Evolutionary conservation across 1,284 basidiomycete genomes (phyloP), one percentile per base, ranked within the genome.

Genomic region (Vanrija sp.): DNA sequence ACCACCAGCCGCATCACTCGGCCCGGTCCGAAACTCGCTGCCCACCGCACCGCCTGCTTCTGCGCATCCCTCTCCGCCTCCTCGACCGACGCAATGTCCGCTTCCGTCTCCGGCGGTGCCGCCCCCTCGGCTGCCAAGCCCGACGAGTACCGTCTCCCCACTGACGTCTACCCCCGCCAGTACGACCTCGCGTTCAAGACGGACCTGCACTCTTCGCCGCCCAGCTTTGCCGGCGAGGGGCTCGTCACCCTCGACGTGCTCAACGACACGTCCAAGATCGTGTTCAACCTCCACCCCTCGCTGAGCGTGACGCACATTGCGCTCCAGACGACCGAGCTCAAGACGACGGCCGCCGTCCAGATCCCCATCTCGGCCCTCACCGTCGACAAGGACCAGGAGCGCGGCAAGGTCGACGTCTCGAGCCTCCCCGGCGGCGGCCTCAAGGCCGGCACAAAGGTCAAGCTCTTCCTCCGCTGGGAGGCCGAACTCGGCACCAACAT

Each of bases 141-240:
- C 16, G 57, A 62, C 24, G 70, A 84, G 57, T 89, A 86, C 74
- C 84, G 89, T 62, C 82, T 95, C 47, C 89, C 89, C 12, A 82
- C 81, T 10, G 79, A 85, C 63, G 84, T 90, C 54, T 51, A 61
- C 45, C 43, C 48, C n/a, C 46, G 64, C 23, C 89, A 94, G 75
- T 97, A 96, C 76, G 88, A 79, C 65, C 75, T 96, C 48, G 86
- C 84, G 45, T 79, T 95, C 75, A 86, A 79, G 71, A 94, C 93
- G 3, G 88, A 95, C 75, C 82, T 97, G 49, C 81, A 87, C 57
- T 80, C 81, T 22, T 79, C 83, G 49, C 81, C 76, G 19, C 69
- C 68, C 19, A 51, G 61, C 19, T 97, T 93, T 70, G 80, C 84
- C 38, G 94, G 94, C 41, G 81, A 87, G 53, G 88, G 86, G 27